Conservation (phyloP, 257 asterid genomes). For the Przewalskia tangutica region DNA sequence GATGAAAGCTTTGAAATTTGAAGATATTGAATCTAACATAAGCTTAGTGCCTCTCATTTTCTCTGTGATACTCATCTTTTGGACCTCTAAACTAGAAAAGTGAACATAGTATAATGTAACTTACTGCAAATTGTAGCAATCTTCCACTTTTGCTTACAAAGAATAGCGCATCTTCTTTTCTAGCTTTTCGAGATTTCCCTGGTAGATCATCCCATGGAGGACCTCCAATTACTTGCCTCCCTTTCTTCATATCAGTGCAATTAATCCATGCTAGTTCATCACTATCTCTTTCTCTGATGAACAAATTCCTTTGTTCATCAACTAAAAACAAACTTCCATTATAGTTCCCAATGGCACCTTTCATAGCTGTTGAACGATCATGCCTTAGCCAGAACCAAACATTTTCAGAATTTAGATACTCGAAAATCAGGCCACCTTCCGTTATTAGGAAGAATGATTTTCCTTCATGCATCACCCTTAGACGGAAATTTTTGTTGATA, state of each 20-base stretch:
- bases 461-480: constrained; percentile 58
- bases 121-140: constrained; percentile 59
- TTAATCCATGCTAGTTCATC: constrained; percentile 61
- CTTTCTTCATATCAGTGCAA: constrained; percentile 70
- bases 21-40: not conserved
- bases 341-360: constrained; percentile 62
- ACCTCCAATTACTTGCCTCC: constrained; percentile 56
- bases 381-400: constrained; percentile 76
- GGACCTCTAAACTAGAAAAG: not conserved
- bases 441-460: constrained; percentile 62
- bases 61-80: not conserved
- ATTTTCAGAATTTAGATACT: constrained; percentile 55
- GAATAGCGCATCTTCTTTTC: constrained; percentile 55
- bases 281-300: constrained; percentile 57
- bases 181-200: constrained; percentile 36
- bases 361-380: constrained; percentile 41
- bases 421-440: constrained; percentile 38
- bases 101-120: constrained; percentile 8
- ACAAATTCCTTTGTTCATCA: constrained; percentile 62
- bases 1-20: not conserved
- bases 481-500: constrained; percentile 30
- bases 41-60: not conserved
- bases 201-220: constrained; percentile 73
- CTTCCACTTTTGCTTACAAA: constrained; percentile 62
- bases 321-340: constrained; percentile 69